These are phyloP conservation scores for Kwoniella sp. DNA, from an alignment of 768 basidiomycete species.

Conservation along the genomic window DNA sequence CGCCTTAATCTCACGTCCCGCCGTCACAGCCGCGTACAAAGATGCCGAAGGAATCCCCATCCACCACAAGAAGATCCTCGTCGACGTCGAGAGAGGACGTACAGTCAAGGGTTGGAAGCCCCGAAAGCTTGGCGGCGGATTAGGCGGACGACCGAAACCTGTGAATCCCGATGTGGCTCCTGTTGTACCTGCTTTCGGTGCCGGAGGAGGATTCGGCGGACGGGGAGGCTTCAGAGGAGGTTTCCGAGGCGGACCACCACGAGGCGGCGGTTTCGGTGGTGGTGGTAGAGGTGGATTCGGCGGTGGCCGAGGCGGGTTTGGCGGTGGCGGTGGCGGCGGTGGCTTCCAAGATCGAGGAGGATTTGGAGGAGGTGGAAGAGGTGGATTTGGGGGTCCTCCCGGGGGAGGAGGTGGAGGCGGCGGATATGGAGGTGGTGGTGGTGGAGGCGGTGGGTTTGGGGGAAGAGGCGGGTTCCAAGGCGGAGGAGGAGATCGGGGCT, in stretches of 20 bases:
- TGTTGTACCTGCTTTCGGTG: slow-evolving; percentile 48
- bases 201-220: slow-evolving; percentile 57
- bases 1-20: background rate
- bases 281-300: slow-evolving; percentile 53
- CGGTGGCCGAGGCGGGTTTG: slow-evolving; percentile 52
- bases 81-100: slow-evolving; percentile 96
- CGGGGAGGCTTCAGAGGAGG: slow-evolving; percentile 58
- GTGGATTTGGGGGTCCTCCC: slow-evolving; percentile 36
- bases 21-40: slow-evolving; percentile 74
- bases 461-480: slow-evolving; percentile 59
- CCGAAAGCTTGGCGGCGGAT: slow-evolving; percentile 89
- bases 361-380: slow-evolving; percentile 31
- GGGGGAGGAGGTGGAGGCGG: slow-evolving; percentile 39
- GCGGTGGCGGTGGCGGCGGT: slow-evolving; percentile 54
- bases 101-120: slow-evolving; percentile 99
- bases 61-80: slow-evolving; percentile 91
- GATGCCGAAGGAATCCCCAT: slow-evolving; percentile 96
- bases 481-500: slow-evolving; percentile 39
- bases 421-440: slow-evolving; percentile 25
- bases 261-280: slow-evolving; percentile 39
- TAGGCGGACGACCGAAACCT: slow-evolving; percentile 93
- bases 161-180: slow-evolving; percentile 61
- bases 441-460: slow-evolving; percentile 21
- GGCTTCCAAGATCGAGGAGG: slow-evolving; percentile 49
- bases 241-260: slow-evolving; percentile 33